phyloP scores from a whole-genome alignment of 345 rosid species.

The Gynandropsis gynandra region DNA sequence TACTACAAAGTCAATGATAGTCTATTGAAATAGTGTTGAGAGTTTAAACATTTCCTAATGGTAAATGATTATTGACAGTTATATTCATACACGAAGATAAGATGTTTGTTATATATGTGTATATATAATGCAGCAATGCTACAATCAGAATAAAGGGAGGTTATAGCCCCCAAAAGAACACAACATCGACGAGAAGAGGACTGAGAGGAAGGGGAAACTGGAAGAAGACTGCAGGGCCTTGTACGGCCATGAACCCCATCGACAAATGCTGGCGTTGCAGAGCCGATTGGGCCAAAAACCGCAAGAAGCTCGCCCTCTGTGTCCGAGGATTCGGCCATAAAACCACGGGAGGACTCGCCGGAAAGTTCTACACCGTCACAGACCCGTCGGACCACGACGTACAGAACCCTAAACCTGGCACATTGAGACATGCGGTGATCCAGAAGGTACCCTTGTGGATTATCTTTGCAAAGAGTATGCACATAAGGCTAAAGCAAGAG shows the following conservation, averaged over 20 bases:
- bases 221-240: conserved; percentile 19
- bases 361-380: conserved; percentile 36
- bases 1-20: too few relatives aligned
- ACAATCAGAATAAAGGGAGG: too few relatives aligned
- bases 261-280: conserved; percentile 63
- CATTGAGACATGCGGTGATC: conserved; percentile 40
- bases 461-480: conserved; percentile 35
- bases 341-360: conserved; percentile 43
- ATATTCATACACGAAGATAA: too few relatives aligned
- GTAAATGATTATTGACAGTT: too few relatives aligned
- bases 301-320: conserved; percentile 40
- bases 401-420: conserved; percentile 36
- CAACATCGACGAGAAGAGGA: conserved; percentile 38
- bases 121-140: too few relatives aligned
- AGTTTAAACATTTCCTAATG: too few relatives aligned
- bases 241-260: conserved; percentile 53
- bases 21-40: too few relatives aligned
- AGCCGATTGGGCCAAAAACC: conserved; percentile 38
- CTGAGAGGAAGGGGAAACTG: conserved; percentile 18
- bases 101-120: too few relatives aligned
- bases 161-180: background rate
- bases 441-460: conserved; percentile 40
- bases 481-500: conserved; percentile 43
- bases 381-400: conserved; percentile 38
- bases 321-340: conserved; percentile 45